Evolutionary conservation across 164 flowering plant genomes (phyloP), one percentile per base, ranked within the genome.

Genomic region (Paratinospora sagittata): DNA sequence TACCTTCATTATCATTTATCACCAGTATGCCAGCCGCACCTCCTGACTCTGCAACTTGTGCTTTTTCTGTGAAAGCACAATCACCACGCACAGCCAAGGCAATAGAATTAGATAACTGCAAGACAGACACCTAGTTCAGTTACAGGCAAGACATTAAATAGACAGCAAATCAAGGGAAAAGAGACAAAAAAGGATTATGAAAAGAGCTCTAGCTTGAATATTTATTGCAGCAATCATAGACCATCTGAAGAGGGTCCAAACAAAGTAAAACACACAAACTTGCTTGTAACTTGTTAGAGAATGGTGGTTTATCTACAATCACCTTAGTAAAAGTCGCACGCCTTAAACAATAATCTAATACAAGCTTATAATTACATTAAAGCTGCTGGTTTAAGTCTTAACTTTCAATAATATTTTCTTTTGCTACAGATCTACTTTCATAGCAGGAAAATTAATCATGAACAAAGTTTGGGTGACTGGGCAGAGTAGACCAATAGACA

Each of bases 1-100:
- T 74, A 88, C 97, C 93, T 86, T 91, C 94, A 62, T 82, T 67
- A 63, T 81, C 85, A 87, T 88, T 88, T 72, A 89, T 82, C 78
- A 91, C 81, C 79, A 91, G 24, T 74, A 91, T 64, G 23, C 83
- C 90, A 34, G 82, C 77, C 66, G 97, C 92, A 72, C 90, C 89
- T 52, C 81, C 86, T 14, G 81, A 72, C 75, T 91, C 84, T 69
- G 92, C 94, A 73, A 83, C 70, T 80, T 78, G 68, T 55, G 92
- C 97, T 74, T 91, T 89, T 19, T 71, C 70, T 62, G 78, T 76
- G 77, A 81, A 91, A 27, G 70, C 83, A 82, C 97, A 89, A 61
- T 82, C 88, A 73, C 97, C 92, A 74, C 94, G 90, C 10, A 43
- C n/a, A 37, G 81, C 81, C 75, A 91, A 73, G 34, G 82, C 91